Percentiles rank a stretch among this genome's conserved stretches.
Conservation (phyloP, 495 filamentous ascomycete genomes). For the Daldinia vernicosa region DNA sequence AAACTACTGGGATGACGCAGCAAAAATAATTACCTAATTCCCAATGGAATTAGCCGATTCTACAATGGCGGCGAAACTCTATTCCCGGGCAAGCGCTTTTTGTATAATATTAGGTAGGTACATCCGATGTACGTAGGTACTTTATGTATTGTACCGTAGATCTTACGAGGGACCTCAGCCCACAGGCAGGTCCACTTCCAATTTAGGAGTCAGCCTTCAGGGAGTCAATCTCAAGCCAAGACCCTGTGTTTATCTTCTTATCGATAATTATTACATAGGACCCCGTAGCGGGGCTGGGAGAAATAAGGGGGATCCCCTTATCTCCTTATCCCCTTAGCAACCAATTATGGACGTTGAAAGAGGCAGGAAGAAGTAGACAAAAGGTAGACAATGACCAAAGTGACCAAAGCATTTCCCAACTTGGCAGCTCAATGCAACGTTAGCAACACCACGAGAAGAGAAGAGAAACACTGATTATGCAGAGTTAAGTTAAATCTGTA, state of each 20-base stretch:
- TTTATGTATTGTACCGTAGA: conserved; percentile 6
- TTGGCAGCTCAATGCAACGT: conserved; percentile 38
- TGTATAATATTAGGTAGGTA: not conserved
- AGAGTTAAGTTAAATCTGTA: conserved; percentile 24
- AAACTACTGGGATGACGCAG: conserved; percentile 1
- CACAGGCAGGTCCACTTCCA: conserved; percentile 6
- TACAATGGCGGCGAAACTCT: conserved; percentile 28
- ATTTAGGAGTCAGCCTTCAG: conserved; percentile 16
- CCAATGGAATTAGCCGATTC: not conserved
- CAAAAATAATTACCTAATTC: not conserved
- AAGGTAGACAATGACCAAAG: conserved; percentile 30
- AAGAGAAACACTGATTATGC: conserved; percentile 14
- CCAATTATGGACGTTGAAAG: conserved; percentile 42
- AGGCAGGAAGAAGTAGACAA: not conserved
- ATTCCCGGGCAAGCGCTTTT: conserved; percentile 15
- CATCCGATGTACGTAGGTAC: not conserved
- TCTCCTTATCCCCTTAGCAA: conserved; percentile 45
- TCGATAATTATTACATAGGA: conserved; percentile 18
- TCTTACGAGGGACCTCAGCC: conserved; percentile 2
- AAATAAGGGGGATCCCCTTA: conserved; percentile 41
- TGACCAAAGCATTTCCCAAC: conserved; percentile 39
- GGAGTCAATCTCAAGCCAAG: conserved; percentile 1
- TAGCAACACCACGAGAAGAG: conserved; percentile 2
- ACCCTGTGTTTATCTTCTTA: conserved; percentile 22
- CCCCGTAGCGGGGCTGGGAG: conserved; percentile 25